Percentiles rank a stretch among this genome's conserved stretches.
Conservation (phyloP, 2,329 filamentous ascomycete genomes). For the Aspergillus hiratsukae region DNA sequence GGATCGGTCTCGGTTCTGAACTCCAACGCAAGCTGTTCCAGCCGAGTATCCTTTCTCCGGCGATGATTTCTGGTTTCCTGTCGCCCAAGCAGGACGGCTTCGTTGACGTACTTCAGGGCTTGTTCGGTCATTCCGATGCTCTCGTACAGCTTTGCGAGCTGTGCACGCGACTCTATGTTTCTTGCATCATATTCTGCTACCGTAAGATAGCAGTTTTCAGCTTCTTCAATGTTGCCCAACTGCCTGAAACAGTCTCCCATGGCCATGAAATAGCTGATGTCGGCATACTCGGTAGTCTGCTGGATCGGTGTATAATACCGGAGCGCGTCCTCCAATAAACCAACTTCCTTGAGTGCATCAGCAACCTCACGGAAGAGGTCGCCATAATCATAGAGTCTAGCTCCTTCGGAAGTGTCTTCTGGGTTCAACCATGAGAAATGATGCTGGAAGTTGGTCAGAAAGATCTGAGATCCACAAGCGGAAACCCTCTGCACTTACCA, state of each 20-base stretch:
- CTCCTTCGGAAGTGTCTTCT: constrained; percentile 48
- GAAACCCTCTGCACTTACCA: constrained; percentile 49
- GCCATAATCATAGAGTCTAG: constrained; percentile 60
- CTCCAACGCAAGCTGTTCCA: constrained; percentile 39
- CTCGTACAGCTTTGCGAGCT: constrained; percentile 82
- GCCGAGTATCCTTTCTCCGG: constrained; percentile 32
- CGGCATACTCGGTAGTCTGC: constrained; percentile 43
- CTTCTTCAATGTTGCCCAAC: constrained; percentile 60
- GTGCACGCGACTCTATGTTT: constrained; percentile 70
- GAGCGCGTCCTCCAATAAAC: constrained; percentile 52
- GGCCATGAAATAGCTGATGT: constrained; percentile 48
- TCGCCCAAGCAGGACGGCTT: constrained; percentile 64
- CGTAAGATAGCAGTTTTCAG: constrained; percentile 71
- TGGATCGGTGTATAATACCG: constrained; percentile 54
- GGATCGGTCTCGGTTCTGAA: constrained; percentile 25
- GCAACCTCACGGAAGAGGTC: constrained; percentile 75
- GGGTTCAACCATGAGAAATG: constrained; percentile 70
- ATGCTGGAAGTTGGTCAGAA: constrained; percentile 37
- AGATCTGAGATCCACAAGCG: neutral
- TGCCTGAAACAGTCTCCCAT: constrained; percentile 62
- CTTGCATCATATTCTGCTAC: constrained; percentile 68
- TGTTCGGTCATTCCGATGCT: constrained; percentile 66
- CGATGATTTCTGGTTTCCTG: constrained; percentile 31
- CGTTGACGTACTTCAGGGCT: constrained; percentile 70
- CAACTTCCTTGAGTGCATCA: constrained; percentile 52